phyloP scores from a whole-genome alignment of 1,139 yeast species.

The Geotrichum fermentans region DNA sequence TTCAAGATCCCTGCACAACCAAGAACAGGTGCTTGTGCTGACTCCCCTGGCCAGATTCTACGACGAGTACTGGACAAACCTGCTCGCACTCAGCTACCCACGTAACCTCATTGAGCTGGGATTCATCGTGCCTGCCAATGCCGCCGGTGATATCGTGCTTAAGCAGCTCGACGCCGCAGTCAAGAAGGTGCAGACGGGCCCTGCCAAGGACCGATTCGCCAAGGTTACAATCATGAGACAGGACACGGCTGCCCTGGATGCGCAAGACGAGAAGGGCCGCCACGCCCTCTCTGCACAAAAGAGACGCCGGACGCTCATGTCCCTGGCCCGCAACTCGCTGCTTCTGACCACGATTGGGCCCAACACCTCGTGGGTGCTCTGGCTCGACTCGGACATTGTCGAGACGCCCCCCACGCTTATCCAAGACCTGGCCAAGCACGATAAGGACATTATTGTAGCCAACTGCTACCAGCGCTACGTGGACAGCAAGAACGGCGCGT shows the following conservation, averaged over 20 bases:
- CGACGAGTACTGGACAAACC: slow-evolving; percentile 81
- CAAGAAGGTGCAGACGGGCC: slow-evolving; percentile 57
- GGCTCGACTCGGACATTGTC: slow-evolving; percentile 92
- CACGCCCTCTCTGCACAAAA: slow-evolving; percentile 69
- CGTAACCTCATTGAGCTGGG: slow-evolving; percentile 82
- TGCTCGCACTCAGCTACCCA: slow-evolving; percentile 71
- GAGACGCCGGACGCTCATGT: slow-evolving; percentile 84
- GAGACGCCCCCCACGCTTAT: slow-evolving; percentile 79
- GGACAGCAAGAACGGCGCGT: slow-evolving; percentile 50
- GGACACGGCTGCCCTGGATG: slow-evolving; percentile 79
- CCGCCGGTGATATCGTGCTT: slow-evolving; percentile 75
- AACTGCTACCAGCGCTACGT: slow-evolving; percentile 83
- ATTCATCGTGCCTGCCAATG: slow-evolving; percentile 77
- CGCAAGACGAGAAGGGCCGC: slow-evolving; percentile 64
- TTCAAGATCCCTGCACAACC: slow-evolving; percentile 62
- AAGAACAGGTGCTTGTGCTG: slow-evolving; percentile 75
- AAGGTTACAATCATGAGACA: slow-evolving; percentile 86
- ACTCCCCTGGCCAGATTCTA: slow-evolving; percentile 88
- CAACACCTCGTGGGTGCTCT: slow-evolving; percentile 86
- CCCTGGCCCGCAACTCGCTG: slow-evolving; percentile 86
- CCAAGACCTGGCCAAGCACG: slow-evolving; percentile 79
- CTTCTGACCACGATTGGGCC: slow-evolving; percentile 85
- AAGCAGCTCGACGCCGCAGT: slow-evolving; percentile 67
- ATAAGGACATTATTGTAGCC: slow-evolving; percentile 83
- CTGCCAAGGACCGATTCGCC: slow-evolving; percentile 57